These are phyloP conservation scores for Primulina huaijiensis DNA, from an alignment of 257 asterid genomes.

Conservation along the genomic window DNA sequence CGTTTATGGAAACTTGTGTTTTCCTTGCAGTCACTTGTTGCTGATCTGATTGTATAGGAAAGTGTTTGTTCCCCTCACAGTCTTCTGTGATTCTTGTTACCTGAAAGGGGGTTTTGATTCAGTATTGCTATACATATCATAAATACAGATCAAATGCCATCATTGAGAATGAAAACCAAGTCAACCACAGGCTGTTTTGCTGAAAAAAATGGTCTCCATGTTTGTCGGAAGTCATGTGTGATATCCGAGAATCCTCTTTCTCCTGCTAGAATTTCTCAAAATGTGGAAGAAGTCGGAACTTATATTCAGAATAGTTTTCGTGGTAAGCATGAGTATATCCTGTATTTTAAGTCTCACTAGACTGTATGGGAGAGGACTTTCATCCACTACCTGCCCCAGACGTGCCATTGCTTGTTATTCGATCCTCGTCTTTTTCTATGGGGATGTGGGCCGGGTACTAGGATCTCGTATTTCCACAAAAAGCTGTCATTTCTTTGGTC, in stretches of 20 bases:
- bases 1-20: constrained; percentile 9
- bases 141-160: constrained; percentile 74
- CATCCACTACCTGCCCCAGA: background rate
- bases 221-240: constrained; percentile 65
- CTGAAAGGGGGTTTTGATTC: constrained; percentile 35
- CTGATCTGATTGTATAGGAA: background rate
- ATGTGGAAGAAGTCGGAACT: constrained; percentile 36
- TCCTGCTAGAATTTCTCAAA: constrained; percentile 43
- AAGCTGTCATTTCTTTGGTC: background rate
- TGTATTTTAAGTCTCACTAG: background rate
- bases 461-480: background rate
- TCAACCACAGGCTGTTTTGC: constrained; percentile 47
- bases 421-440: background rate
- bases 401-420: constrained; percentile 10
- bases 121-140: constrained; percentile 33
- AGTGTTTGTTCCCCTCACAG: constrained; percentile 26
- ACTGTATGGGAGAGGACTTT: background rate
- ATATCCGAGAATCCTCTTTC: constrained; percentile 74
- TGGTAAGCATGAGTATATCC: constrained; percentile 41
- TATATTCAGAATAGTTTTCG: constrained; percentile 40
- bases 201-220: constrained; percentile 67
- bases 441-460: background rate
- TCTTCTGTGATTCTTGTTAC: constrained; percentile 38
- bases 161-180: constrained; percentile 77
- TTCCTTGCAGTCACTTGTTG: background rate